Evolutionary conservation across 2,329 filamentous ascomycete genomes (phyloP), one percentile per base, ranked within the genome.

Genomic region (Fusarium palustre): DNA sequence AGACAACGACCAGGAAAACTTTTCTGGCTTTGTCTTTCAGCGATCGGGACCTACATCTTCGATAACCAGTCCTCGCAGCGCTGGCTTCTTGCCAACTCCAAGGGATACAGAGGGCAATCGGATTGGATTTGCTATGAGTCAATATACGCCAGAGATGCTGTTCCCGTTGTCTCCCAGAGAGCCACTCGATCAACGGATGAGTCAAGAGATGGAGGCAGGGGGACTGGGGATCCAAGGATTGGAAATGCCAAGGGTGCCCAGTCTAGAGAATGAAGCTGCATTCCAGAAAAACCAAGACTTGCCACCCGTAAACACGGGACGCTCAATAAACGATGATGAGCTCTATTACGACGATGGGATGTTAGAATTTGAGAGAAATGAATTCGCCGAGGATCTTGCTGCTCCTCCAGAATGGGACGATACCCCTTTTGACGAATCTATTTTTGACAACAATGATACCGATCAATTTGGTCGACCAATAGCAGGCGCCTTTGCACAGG

Each of bases 331-430:
- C 5, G 84, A 87, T 34, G 88, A 91, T 69, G 90, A 92, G 67
- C 80, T 92, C 31, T 92, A 92, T 76, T 93, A 90, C 73, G 89
- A 91, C 66, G 88, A 89, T 73, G 90, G 89, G 4, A 78, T 88
- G 69, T 83, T 85, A 16, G 84, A 59, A 78, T 87, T 73, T 55
- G 80, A 82, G 38, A 75, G 76, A 41, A 75, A 77, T 22, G 80
- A 81, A 54, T 85, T 86, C 70, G 81, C 83, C 10, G 82, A 81
- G 59, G 81, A 83, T 50, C 80, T 84, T 5, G 82, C 78, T 28
- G 75, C 73, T 6, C 72, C 72, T 42, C 75, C 76, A 15, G 76
- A 85, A 60, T 84, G 83, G 20, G 86, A 90, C 30, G 83, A 83
- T 2, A 81, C 82, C 0, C 82, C 85, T 3, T 92, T 93, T 75